Base-by-base conservation (phyloP, 495 filamentous ascomycete species). In the Aspergillus coremiiformis region DNA sequence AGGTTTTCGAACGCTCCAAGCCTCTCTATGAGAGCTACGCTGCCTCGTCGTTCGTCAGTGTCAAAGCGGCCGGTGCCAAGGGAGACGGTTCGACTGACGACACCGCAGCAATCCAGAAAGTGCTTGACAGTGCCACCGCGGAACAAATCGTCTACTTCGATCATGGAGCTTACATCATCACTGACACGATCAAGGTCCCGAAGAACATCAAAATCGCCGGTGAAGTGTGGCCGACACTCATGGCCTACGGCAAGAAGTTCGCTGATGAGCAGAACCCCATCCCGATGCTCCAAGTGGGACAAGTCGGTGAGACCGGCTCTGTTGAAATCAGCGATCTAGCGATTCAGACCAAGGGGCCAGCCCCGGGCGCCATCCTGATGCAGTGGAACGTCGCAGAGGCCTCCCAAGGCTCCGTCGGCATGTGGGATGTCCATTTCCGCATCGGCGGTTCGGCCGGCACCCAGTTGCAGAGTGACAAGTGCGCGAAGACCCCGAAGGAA, bases 401-500 rank as follows among this genome's bases (percentile, higher is more conserved):
- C 3, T 68, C 74, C 7, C 83, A 85, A 39, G 91, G 88, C 51
- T 80, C 84, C 0, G 79, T 78, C 6, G 91, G 81, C 30, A 81
- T 96, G 72, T 97, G 90, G 90, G 92, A 97, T 63, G 86, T 90
- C 8, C 92, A 96, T 68, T 84, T 89, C 67, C 89, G 92, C 52
- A 74, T 85, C 20, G 84, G 90, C 49, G 92, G 92, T 9, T 81
- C 85, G 21, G 82, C 84, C 5, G 90, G 91, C 42, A 95, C 91
- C 3, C 64, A 83, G 43, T 75, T 96, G 11, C 87, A 95, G 66
- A 83, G 84, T 9, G 76, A 87, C 65, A 81, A 72, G 24, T 96
- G 90, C 60, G 44, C 62, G 45, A 68, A 81, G 80, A 65, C 88
- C 1, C 86, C 87, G 8, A 75, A 72, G 29, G 66, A 73, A 27